Percentiles rank a stretch among this genome's conserved stretches.
phyloP scores from a whole-genome alignment of 495 filamentous ascomycete species.

The Physcia stellaris region DNA sequence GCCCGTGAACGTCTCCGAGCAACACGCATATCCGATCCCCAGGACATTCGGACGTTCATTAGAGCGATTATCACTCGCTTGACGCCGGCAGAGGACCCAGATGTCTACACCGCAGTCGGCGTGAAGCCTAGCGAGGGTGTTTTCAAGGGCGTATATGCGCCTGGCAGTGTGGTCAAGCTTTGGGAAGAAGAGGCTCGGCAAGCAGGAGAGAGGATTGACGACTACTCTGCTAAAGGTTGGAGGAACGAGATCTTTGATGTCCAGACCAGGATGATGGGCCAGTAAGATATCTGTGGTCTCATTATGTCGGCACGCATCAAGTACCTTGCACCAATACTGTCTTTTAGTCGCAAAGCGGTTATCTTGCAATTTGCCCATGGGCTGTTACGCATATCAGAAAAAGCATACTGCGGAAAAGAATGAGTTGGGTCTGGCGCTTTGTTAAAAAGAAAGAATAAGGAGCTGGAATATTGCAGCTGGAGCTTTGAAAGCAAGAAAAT shows the following conservation, averaged over 20 bases:
- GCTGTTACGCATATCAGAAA: no score
- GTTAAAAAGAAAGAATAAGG: no score
- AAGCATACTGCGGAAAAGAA: no score
- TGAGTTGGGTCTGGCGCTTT: no score
- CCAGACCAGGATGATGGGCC: conserved; percentile 14
- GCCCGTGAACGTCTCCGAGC: conserved; percentile 78
- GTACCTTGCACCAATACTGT: no score
- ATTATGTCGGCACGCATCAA: no score
- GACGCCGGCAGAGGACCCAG: conserved; percentile 53
- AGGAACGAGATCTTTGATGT: conserved; percentile 78
- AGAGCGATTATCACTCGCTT: conserved; percentile 66
- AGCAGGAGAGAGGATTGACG: conserved; percentile 48
- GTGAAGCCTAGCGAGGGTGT: conserved; percentile 50
- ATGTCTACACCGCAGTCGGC: conserved; percentile 58
- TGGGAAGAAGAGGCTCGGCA: conserved; percentile 67
- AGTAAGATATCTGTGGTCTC: no score
- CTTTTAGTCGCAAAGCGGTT: no score
- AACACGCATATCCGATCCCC: conserved; percentile 66
- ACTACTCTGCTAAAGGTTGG: conserved; percentile 44
- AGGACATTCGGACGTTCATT: conserved; percentile 66
- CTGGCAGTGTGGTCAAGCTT: conserved; percentile 72
- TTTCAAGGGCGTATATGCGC: conserved; percentile 75
- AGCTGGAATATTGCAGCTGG: no score
- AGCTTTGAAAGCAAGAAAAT: no score
- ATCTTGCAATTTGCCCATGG: no score